Percentiles rank a stretch among this genome's conserved stretches.
Conservation (phyloP, 2,329 filamentous ascomycete species). For the Trichoderma sp. region DNA sequence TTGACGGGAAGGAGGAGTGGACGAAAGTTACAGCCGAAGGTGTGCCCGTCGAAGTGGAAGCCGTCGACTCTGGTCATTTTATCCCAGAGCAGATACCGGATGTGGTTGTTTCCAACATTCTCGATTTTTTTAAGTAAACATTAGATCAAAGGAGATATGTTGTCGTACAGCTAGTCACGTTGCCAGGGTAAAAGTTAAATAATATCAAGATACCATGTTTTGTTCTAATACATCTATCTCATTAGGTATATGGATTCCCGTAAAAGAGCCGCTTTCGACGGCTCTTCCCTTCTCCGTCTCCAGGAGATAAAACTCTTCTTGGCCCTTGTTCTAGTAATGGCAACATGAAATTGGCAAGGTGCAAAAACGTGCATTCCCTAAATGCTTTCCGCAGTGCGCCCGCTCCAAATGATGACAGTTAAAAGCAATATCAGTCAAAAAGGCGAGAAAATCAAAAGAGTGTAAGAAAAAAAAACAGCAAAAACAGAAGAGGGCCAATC, state of each 20-base stretch:
- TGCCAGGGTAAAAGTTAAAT: background rate
- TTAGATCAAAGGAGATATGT: background rate
- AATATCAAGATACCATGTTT: background rate
- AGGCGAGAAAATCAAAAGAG: background rate
- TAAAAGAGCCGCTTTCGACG: background rate
- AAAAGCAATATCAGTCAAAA: constrained; percentile 5
- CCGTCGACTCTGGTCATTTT: constrained; percentile 48
- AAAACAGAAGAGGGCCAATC: background rate
- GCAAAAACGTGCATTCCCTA: constrained; percentile 2
- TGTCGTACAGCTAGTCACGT: background rate
- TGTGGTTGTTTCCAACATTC: constrained; percentile 35
- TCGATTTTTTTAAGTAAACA: background rate
- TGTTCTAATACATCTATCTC: constrained; percentile 16
- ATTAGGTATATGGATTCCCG: constrained; percentile 15
- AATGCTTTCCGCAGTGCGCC: constrained; percentile 10
- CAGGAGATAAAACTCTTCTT: background rate
- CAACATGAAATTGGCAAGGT: background rate
- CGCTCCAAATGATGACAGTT: background rate
- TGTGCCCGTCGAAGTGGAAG: constrained; percentile 38
- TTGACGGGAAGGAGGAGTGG: constrained; percentile 52
- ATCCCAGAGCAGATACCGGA: constrained; percentile 51
- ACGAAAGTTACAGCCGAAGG: constrained; percentile 39
- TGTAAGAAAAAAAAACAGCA: constrained; percentile 1
- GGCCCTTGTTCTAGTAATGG: background rate
- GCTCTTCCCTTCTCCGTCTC: background rate